Conservation (phyloP, 768 basidiomycete species). For the Leccinum pellstonianum region DNA sequence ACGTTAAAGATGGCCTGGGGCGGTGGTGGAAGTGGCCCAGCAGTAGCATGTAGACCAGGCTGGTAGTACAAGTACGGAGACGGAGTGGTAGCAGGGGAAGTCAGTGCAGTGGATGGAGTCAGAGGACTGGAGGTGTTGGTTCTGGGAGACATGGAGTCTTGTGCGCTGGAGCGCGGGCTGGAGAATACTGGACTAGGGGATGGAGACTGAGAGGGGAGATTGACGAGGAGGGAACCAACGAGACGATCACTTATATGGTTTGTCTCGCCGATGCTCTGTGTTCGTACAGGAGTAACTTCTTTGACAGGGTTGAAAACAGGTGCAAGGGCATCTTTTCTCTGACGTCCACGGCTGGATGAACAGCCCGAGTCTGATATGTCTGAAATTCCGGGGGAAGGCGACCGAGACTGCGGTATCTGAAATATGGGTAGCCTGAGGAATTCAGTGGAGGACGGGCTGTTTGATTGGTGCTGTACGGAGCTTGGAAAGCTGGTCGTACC, state of each 20-base stretch:
- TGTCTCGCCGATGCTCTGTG: slow-evolving; percentile 61
- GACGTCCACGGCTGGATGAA: slow-evolving; percentile 27
- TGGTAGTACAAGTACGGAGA: slow-evolving; percentile 59
- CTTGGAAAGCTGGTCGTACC: slow-evolving; percentile 39
- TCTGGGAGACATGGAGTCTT: slow-evolving; percentile 30
- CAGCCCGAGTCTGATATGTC: slow-evolving; percentile 35
- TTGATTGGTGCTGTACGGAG: slow-evolving; percentile 30
- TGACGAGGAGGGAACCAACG: slow-evolving; percentile 60
- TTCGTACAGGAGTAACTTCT: slow-evolving; percentile 40
- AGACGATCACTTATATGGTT: slow-evolving; percentile 61
- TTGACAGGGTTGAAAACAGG: slow-evolving; percentile 32
- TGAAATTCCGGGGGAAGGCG: slow-evolving; percentile 30
- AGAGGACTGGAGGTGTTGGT: slow-evolving; percentile 24
- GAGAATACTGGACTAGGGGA: slow-evolving; percentile 28
- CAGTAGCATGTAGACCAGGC: slow-evolving; percentile 67
- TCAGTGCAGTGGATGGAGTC: slow-evolving; percentile 28
- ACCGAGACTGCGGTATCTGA: slow-evolving; percentile 38
- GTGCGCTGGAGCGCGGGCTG: slow-evolving; percentile 28
- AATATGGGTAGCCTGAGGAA: slow-evolving; percentile 37
- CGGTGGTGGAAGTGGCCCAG: slow-evolving; percentile 71
- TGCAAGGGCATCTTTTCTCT: slow-evolving; percentile 35
- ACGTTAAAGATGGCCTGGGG: slow-evolving; percentile 56
- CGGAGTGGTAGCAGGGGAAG: slow-evolving; percentile 27
- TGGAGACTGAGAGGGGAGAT: slow-evolving; percentile 38
- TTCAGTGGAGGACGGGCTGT: slow-evolving; percentile 27